Conservation (phyloP, 179 eudicot species). For the Silene noctiflora region DNA sequence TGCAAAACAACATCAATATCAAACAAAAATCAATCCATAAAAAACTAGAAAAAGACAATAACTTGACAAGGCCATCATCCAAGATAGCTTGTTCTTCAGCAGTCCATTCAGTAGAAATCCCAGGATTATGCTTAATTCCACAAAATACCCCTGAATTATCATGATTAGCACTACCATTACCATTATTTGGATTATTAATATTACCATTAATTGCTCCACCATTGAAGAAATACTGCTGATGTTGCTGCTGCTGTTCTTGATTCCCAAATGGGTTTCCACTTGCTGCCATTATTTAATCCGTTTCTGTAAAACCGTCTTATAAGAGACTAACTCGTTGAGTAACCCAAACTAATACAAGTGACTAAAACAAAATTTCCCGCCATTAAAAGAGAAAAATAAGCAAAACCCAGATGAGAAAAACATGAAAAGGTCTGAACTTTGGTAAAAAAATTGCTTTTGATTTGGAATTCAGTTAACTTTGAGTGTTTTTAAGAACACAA, state of each 20-base stretch:
- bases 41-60: slow-evolving; percentile 20
- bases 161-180: slow-evolving; percentile 13
- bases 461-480: slow-evolving; percentile 9
- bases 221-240: slow-evolving; percentile 28
- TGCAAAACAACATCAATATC: too few relatives aligned
- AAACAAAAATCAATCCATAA: too few relatives aligned
- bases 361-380: slow-evolving; percentile 28
- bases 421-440: slow-evolving; percentile 2
- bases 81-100: slow-evolving; percentile 70
- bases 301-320: too few relatives aligned
- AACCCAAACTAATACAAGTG: slow-evolving; percentile 4
- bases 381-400: slow-evolving; percentile 16
- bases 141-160: slow-evolving; percentile 24
- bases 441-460: not conserved
- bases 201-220: slow-evolving; percentile 15
- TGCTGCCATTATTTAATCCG: slow-evolving; percentile 28
- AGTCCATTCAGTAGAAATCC: slow-evolving; percentile 57
- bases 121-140: slow-evolving; percentile 39
- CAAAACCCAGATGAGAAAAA: slow-evolving; percentile 28
- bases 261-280: slow-evolving; percentile 34
- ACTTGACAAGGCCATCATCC: slow-evolving; percentile 69
- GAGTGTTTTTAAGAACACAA: too few relatives aligned
- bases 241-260: slow-evolving; percentile 28
- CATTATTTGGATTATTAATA: slow-evolving; percentile 9
- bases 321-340: too few relatives aligned